These are phyloP conservation scores for Coemansia sp. DNA, from an alignment of 192 early-diverging fungal genomes.

Conservation along the genomic window DNA sequence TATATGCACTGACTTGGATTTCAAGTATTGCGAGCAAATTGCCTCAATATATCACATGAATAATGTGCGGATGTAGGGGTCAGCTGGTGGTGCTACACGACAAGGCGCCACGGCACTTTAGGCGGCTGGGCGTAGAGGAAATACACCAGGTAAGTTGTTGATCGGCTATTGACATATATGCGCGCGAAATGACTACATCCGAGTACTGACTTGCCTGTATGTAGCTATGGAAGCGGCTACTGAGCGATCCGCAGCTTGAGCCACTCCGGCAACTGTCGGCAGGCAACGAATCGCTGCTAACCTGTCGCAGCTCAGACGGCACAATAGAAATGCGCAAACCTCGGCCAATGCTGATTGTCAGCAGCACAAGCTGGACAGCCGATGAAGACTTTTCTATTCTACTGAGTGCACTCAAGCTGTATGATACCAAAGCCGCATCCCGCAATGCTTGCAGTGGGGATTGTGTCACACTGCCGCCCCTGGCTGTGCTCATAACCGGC, in stretches of 20 bases:
- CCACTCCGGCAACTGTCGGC: slow-evolving; percentile 3
- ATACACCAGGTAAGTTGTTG: slow-evolving; percentile 59
- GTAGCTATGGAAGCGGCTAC: slow-evolving; percentile 50
- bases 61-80: slow-evolving; percentile 48
- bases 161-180: background rate
- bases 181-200: background rate
- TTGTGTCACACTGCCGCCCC: slow-evolving; percentile 45
- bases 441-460: slow-evolving; percentile 11
- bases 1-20: background rate
- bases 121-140: slow-evolving; percentile 60
- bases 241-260: slow-evolving; percentile 35
- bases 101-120: slow-evolving; percentile 77
- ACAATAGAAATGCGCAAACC: slow-evolving; percentile 29
- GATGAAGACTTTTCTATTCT: slow-evolving; percentile 94
- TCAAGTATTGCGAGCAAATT: background rate
- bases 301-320: slow-evolving; percentile 18
- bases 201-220: background rate
- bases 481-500: slow-evolving; percentile 89
- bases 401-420: slow-evolving; percentile 63
- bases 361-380: slow-evolving; percentile 91
- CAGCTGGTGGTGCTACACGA: slow-evolving; percentile 78
- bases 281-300: slow-evolving; percentile 24
- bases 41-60: background rate
- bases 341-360: slow-evolving; percentile 80
- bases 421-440: slow-evolving; percentile 43